A percentile compares a stretch with the other conserved stretches of the same genome.
Conservation (phyloP, 345 rosid genomes). For the Dovyalis caffra region DNA sequence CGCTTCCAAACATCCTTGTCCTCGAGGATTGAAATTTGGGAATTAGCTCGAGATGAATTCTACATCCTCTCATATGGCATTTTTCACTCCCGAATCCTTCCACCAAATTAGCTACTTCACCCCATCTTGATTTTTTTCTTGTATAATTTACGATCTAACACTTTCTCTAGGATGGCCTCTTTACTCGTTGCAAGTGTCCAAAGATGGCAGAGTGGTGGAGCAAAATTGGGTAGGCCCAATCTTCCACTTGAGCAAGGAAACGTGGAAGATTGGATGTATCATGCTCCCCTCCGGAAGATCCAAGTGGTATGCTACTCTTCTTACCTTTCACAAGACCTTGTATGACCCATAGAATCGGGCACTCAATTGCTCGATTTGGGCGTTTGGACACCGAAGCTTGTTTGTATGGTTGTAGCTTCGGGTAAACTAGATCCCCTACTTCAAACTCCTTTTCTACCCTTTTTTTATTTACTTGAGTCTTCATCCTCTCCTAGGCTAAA, state of each 20-base stretch:
- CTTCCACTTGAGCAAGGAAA: background rate
- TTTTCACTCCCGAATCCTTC: too few species aligned
- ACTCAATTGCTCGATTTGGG: background rate
- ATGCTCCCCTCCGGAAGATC: background rate
- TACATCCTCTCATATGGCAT: too few species aligned
- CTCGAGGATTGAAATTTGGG: too few species aligned
- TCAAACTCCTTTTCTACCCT: background rate
- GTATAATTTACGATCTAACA: too few species aligned
- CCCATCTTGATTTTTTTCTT: too few species aligned
- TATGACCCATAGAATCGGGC: background rate
- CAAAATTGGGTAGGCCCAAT: too few species aligned
- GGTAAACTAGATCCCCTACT: background rate
- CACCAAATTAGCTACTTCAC: too few species aligned
- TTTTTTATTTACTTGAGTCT: background rate
- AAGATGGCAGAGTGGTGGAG: too few species aligned
- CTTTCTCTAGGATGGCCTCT: too few species aligned
- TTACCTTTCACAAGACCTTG: background rate
- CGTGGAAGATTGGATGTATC: background rate
- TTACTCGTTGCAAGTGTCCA: too few species aligned
- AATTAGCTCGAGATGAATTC: too few species aligned
- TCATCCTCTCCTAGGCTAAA: background rate
- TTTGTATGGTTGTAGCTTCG: background rate
- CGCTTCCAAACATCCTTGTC: too few species aligned
- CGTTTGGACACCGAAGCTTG: background rate
- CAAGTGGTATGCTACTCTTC: background rate